Conservation (phyloP, 2,329 filamentous ascomycete species). For the Cladosporium cucumerinum region DNA sequence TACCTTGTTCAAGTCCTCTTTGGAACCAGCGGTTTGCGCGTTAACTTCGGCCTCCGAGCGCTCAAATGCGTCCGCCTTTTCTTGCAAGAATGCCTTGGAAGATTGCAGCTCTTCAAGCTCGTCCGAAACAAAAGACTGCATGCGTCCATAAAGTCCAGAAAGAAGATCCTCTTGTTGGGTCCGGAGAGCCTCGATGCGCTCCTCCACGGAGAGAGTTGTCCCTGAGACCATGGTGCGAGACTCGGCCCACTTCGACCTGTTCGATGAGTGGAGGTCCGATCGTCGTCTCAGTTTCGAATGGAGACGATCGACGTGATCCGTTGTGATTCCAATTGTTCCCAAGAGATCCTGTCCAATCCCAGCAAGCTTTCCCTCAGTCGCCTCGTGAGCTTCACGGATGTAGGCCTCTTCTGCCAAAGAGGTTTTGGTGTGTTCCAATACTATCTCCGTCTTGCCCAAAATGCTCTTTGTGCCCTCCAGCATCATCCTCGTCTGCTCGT, state of each 20-base stretch:
- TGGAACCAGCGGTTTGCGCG: slow-evolving; percentile 64
- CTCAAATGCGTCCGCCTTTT: slow-evolving; percentile 66
- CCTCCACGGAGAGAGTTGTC: slow-evolving; percentile 74
- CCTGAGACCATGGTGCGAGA: slow-evolving; percentile 73
- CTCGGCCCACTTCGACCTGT: slow-evolving; percentile 73
- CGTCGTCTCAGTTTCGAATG: slow-evolving; percentile 84
- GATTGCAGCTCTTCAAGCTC: slow-evolving; percentile 69
- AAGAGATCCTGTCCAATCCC: slow-evolving; percentile 73
- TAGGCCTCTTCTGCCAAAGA: slow-evolving; percentile 75
- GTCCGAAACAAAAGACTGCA: slow-evolving; percentile 71
- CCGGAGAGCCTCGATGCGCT: slow-evolving; percentile 69
- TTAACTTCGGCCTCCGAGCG: slow-evolving; percentile 66
- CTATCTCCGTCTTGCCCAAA: slow-evolving; percentile 82
- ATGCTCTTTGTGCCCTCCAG: slow-evolving; percentile 78
- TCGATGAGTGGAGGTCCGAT: slow-evolving; percentile 76
- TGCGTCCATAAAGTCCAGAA: slow-evolving; percentile 62
- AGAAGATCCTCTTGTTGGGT: slow-evolving; percentile 70
- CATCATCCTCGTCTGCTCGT: slow-evolving; percentile 68
- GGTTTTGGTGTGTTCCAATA: slow-evolving; percentile 72
- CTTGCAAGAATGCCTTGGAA: slow-evolving; percentile 67
- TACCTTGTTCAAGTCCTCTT: slow-evolving; percentile 84
- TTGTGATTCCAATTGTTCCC: slow-evolving; percentile 71
- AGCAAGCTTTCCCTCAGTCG: slow-evolving; percentile 75
- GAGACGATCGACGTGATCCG: slow-evolving; percentile 74
- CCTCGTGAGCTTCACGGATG: slow-evolving; percentile 77